Base-by-base conservation (phyloP, 2,329 filamentous ascomycete species). In the Xylaria sp. region DNA sequence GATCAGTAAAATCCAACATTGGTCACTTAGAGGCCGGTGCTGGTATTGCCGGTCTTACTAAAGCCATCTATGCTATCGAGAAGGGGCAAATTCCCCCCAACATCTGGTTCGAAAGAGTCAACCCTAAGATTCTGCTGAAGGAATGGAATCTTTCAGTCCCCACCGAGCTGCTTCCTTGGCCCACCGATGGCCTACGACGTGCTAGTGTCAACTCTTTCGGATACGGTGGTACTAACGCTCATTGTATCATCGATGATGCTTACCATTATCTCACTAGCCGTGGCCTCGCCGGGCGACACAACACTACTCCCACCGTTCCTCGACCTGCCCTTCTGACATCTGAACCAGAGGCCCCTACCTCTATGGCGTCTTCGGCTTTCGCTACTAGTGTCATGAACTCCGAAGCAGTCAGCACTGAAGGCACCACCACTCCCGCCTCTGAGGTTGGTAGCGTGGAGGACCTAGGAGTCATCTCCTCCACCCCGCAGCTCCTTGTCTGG, bases 131-230 rank as follows among this genome's bases (percentile, higher is more conserved):
- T 12, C 55, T 70, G 5, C 63, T 78, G 2, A 71, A 77, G 9
- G 71, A 76, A 57, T 79, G 75, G 77, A 72, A 73, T 5, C 69
- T 79, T 9, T 57, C 70, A 35, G 74, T 77, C 25, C 75, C 74
- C 27, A 75, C 74, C 0, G 73, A 75, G 51, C 65, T 75, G 27
- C 66, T 74, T 32, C 72, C 73, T 35, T 77, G 75, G 75, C 74
- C 75, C 8, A 74, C 68, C 1, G 61, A 75, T 47, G 75, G 74
- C 23, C 60, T 78, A 10, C 77, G 77, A 21, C 74, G 79, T 53
- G 78, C 74, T 9, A 77, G 74, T 69, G 74, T 81, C 48, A 80
- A 80, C 69, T 76, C 74, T 6, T 81, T 81, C 55, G 80, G 80
- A 18, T 81, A 75, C 67, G 80, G 80, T 59, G 79, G 80, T 37